Conservation (phyloP, 495 filamentous ascomycete genomes). For the Aspergillus diversus region DNA sequence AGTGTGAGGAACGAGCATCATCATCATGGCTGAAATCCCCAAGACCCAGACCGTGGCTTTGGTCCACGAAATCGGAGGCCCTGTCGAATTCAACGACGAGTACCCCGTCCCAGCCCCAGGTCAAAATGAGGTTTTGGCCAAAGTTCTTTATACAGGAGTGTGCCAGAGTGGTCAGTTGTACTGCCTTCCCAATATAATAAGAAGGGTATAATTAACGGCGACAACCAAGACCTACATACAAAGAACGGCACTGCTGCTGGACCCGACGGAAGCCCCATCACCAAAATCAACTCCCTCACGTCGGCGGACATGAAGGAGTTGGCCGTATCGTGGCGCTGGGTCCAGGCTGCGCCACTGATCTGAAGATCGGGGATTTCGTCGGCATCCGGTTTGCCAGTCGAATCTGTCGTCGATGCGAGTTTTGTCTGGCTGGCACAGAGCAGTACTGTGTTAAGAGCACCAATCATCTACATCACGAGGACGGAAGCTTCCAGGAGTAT, state of each 20-base stretch:
- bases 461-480: no score
- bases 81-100: slow-evolving; percentile 47
- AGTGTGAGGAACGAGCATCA: neutral
- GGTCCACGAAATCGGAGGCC: slow-evolving; percentile 45
- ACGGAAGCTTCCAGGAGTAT: no score
- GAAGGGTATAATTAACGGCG: neutral
- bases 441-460: no score
- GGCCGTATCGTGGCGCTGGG: slow-evolving; percentile 48
- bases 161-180: slow-evolving; percentile 40
- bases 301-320: slow-evolving; percentile 55
- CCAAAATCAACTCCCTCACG: slow-evolving; percentile 52
- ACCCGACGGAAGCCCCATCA: slow-evolving; percentile 48
- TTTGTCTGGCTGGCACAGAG: no score
- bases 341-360: no score
- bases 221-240: slow-evolving; percentile 48
- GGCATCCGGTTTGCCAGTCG: no score
- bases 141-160: slow-evolving; percentile 53
- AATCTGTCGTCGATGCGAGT: no score
- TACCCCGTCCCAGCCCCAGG: slow-evolving; percentile 51
- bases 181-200: neutral
- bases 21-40: slow-evolving; percentile 33
- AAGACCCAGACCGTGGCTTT: slow-evolving; percentile 50
- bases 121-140: slow-evolving; percentile 52
- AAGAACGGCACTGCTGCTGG: slow-evolving; percentile 48
- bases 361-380: no score